Base-by-base conservation (phyloP, 805 yeast genomes). In the Sungouiella blattae region DNA sequence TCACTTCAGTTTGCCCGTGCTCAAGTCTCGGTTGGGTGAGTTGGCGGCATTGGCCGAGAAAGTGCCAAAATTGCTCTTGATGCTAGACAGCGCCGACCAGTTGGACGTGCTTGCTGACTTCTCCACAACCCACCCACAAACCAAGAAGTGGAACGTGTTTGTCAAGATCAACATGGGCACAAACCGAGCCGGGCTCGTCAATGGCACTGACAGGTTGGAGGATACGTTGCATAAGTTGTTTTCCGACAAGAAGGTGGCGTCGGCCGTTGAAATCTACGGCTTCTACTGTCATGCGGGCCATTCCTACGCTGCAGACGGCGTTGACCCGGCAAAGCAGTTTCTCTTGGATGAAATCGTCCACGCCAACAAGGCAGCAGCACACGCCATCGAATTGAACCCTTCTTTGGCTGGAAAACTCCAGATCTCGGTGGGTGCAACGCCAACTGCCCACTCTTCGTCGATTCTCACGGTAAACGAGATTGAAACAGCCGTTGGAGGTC, bases 201-300 rank as follows among this genome's bases (percentile, higher is more conserved):
- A 36, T 11, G 66, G 54, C 18, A 48, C 69, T 1, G 58, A 55
- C 1, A 60, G 55, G 18, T 52, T 80, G n/a, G 40, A 51, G 0
- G 39, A 53, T 1, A 48, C 73, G 4, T 45, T 81, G 12, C 28
- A 43, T 6, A 45, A 56, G 22, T 52, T 56, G 12, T 42, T 69
- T 11, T 44, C 52, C 3, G 41, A 47, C 9, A 47, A 61, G 1
- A 43, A 55, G 26, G 64, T 80, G 8, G 62, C 69, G 7, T n/a
- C n/a, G n/a, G n/a, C n/a, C n/a, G n/a, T n/a, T n/a, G n/a, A n/a
- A n/a, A 39, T 83, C 11, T 76, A 64, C 48, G 94, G 94, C 0
- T 75, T 84, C 47, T 85, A 85, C 55, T 79, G 84, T 26, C 93
- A 85, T 60, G 85, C 87, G 1, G 94, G 94, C 2, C 85, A 80